Evolutionary conservation across 805 yeast genomes (phyloP), one percentile per base, ranked within the genome.

Genomic region (Cyberlindnera saturnus): DNA sequence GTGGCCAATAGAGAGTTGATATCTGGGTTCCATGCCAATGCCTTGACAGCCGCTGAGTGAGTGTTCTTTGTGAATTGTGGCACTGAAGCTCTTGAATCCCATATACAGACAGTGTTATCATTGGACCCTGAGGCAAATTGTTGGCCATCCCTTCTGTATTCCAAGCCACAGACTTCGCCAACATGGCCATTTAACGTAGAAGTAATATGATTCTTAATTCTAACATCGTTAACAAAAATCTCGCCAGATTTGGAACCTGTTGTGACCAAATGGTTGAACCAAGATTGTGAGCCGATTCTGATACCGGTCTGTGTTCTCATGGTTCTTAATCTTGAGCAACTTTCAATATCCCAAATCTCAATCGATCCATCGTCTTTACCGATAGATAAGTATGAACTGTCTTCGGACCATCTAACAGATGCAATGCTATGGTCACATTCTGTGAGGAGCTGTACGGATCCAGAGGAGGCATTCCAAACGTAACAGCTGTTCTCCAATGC

Each of bases 11-110:
- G 64, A 47, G 85, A 82, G 28, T 67, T 68, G 53, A 87, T 91
- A 61, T 83, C 83, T 2, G 98, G 98, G 59, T 95, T 85, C 96
- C 97, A 91, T 8, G 91, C 81, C 39, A 93, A 63, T 2, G 98
- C 97, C 64, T 93, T 93, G 5, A 91, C 96, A 0, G 98, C 98
- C 0, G 98, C 96, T 28, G 77, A 82, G 64, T 91, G 99, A 42
- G 79, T 77, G 15, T 82, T 75, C 60, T 89, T 86, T 13, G 82
- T 71, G 61, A 82, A 86, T 49, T 80, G 74, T 3, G 98, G 96
- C 20, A 67, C 59, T 0, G 73, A 64, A 1, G 79, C 71, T 50
- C 96, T 74, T 3, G 84, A 82, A 61, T 91, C 98, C 97, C 98
- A 91, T 38, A 91, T 81, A 59, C 86, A 83, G 7, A 93, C 96